phyloP scores from a whole-genome alignment of 805 yeast species.

The Sugiyamaella americana region DNA sequence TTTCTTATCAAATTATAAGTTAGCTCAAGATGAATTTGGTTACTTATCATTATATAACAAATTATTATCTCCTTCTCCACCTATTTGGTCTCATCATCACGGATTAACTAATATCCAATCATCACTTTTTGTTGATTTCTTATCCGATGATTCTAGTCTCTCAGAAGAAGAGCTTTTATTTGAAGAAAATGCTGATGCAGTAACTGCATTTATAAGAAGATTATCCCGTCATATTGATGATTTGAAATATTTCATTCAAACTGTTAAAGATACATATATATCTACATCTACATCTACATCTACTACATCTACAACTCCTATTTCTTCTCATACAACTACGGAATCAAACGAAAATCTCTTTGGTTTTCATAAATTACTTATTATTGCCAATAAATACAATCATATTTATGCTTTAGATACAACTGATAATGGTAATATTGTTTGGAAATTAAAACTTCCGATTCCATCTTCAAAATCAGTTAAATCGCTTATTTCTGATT shows the following conservation, averaged over 20 bases:
- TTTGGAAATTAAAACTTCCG: slow-evolving; percentile 21
- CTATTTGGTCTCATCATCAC: slow-evolving; percentile 28
- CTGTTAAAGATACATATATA: slow-evolving; percentile 1
- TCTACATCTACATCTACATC: neutral
- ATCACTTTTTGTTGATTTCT: slow-evolving; percentile 26
- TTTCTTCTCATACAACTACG: slow-evolving; percentile 4
- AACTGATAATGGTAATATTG: slow-evolving; percentile 18
- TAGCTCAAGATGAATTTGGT: neutral
- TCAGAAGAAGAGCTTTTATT: slow-evolving; percentile 26
- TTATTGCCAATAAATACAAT: slow-evolving; percentile 27
- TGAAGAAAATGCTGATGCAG: slow-evolving; percentile 25
- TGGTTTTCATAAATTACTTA: slow-evolving; percentile 31
- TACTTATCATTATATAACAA: neutral
- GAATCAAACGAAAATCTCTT: slow-evolving; percentile 24
- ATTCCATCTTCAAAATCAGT: slow-evolving; percentile 3
- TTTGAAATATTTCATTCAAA: slow-evolving; percentile 10
- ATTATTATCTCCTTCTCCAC: no score
- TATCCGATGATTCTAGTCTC: slow-evolving; percentile 19
- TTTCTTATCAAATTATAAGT: neutral
- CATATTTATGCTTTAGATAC: slow-evolving; percentile 30
- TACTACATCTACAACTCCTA: neutral
- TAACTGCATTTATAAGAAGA: slow-evolving; percentile 26
- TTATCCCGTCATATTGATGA: slow-evolving; percentile 25
- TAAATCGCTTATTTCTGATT: slow-evolving; percentile 5
- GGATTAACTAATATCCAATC: slow-evolving; percentile 23